Conservation (phyloP, 2,329 filamentous ascomycete genomes). For the Pyrenophora seminiperda region DNA sequence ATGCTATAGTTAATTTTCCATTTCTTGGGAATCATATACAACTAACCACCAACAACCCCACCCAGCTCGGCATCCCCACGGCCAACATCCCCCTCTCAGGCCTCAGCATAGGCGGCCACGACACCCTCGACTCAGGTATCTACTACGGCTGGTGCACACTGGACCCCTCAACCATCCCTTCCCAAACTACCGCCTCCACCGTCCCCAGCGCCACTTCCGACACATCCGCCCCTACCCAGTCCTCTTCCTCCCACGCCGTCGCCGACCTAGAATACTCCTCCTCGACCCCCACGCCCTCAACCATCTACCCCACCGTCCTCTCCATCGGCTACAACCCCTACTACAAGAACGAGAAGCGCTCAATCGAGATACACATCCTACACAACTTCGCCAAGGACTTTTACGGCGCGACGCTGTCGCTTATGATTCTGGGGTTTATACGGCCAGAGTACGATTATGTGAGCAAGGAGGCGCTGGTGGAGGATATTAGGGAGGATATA, state of each 20-base stretch:
- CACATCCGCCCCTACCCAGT: slow-evolving; percentile 16
- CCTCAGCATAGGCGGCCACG: slow-evolving; percentile 71
- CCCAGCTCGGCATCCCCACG: slow-evolving; percentile 91
- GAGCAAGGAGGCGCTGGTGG: slow-evolving; percentile 78
- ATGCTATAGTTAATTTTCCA: slow-evolving; percentile 10
- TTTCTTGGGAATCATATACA: not conserved
- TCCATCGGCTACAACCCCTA: slow-evolving; percentile 86
- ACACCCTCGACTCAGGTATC: slow-evolving; percentile 73
- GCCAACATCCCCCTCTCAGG: slow-evolving; percentile 78
- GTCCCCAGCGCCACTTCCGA: slow-evolving; percentile 26
- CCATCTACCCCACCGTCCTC: slow-evolving; percentile 42
- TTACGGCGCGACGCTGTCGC: slow-evolving; percentile 78
- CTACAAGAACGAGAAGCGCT: slow-evolving; percentile 88
- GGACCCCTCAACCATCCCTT: slow-evolving; percentile 51
- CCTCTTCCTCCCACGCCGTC: slow-evolving; percentile 38
- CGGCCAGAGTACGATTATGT: slow-evolving; percentile 88
- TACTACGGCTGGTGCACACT: slow-evolving; percentile 93
- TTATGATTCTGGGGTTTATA: slow-evolving; percentile 85
- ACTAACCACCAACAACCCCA: not conserved
- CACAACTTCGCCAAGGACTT: slow-evolving; percentile 79
- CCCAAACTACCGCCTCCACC: slow-evolving; percentile 39
- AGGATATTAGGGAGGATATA: slow-evolving; percentile 89
- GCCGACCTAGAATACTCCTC: slow-evolving; percentile 31
- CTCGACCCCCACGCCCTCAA: slow-evolving; percentile 16
- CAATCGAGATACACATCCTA: slow-evolving; percentile 89